phyloP scores from a whole-genome alignment of 1,284 basidiomycete genomes.

The Malassezia arunalokei region DNA sequence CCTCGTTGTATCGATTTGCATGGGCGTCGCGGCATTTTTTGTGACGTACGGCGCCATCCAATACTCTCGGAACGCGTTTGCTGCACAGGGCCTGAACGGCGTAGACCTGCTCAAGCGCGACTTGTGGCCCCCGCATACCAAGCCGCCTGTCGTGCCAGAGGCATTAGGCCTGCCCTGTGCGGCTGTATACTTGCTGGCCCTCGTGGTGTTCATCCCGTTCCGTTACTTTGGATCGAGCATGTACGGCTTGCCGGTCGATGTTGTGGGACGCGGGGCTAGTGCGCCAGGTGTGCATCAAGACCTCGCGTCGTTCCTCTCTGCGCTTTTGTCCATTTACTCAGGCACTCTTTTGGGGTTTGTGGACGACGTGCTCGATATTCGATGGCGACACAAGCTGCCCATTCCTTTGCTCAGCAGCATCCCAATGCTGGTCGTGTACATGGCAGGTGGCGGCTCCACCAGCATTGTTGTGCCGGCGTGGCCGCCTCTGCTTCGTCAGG shows the following conservation, averaged over 20 bases:
- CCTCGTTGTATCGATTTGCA: conserved; percentile 12
- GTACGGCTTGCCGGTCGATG: neutral
- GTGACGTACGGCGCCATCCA: conserved; percentile 19
- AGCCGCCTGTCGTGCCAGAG: conserved; percentile 60
- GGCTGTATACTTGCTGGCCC: conserved; percentile 68
- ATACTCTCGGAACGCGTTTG: conserved; percentile 25
- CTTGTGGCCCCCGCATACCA: neutral
- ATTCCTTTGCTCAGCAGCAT: conserved; percentile 87
- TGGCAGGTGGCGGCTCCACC: conserved; percentile 81
- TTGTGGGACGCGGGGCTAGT: conserved; percentile 3
- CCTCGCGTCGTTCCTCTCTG: conserved; percentile 84
- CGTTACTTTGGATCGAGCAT: conserved; percentile 29
- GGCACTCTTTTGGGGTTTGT: conserved; percentile 89
- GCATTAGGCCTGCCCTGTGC: conserved; percentile 82
- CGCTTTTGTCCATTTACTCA: conserved; percentile 73
- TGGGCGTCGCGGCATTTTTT: conserved; percentile 23
- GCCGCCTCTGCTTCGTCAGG: conserved; percentile 28
- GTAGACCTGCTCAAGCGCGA: conserved; percentile 35
- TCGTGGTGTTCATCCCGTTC: conserved; percentile 49
- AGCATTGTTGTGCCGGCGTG: conserved; percentile 76
- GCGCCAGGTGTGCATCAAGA: conserved; percentile 44
- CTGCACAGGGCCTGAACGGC: conserved; percentile 31
- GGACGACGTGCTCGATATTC: conserved; percentile 95
- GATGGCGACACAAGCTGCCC: conserved; percentile 94
- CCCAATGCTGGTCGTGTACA: conserved; percentile 89